Percentiles rank a stretch among this genome's conserved stretches.
Evolutionary conservation across 305 asterid genomes (phyloP).

Genomic region (Salvia sclarea): DNA sequence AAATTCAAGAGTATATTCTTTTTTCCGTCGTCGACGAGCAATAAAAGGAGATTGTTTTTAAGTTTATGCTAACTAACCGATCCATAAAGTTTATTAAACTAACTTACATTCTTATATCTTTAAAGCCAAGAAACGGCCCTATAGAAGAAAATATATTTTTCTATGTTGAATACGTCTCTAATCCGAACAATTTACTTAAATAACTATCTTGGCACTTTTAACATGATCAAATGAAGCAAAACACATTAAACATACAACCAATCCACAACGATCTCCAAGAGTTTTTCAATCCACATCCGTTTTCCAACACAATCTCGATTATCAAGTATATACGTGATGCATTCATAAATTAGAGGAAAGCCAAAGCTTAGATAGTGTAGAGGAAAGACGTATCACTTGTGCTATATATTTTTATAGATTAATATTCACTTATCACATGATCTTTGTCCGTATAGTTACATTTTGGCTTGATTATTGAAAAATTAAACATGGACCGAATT

Average conservation of each 20-base stretch:
- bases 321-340: background rate
- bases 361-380: too few species aligned
- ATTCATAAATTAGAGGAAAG: too few species aligned
- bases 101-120: background rate
- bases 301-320: background rate
- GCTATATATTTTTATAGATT: too few species aligned
- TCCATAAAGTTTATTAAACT: background rate
- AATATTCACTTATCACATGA: too few species aligned
- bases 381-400: background rate
- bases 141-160: background rate
- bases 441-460: too few species aligned
- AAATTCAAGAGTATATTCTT: background rate
- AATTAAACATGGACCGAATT: too few species aligned
- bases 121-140: background rate
- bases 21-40: background rate
- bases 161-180: too few species aligned
- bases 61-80: background rate
- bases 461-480: too few species aligned
- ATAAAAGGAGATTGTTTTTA: too few species aligned
- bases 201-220: background rate
- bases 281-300: background rate
- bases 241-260: background rate
- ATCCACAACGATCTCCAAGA: background rate
- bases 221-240: background rate
- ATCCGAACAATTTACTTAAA: background rate